phyloP scores from a whole-genome alignment of 148 eudicot species.

The Nyssa sinensis region DNA sequence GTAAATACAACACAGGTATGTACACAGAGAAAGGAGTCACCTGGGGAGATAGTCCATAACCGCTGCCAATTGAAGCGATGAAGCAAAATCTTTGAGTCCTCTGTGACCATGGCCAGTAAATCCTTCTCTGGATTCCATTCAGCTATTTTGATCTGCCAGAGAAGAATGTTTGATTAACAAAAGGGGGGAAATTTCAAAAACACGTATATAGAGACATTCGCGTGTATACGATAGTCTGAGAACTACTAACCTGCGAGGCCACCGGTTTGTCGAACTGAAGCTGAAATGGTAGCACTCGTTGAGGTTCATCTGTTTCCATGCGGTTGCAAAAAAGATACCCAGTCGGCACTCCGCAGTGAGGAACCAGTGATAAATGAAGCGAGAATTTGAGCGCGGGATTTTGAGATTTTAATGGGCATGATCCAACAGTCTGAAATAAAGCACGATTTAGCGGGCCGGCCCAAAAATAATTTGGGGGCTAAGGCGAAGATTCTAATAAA shows the following conservation, averaged over 20 bases:
- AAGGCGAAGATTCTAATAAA: too few relatives aligned
- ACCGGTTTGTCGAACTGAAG: slow-evolving; percentile 93
- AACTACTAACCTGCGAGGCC: slow-evolving; percentile 64
- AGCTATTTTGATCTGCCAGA: slow-evolving; percentile 63
- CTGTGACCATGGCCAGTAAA: slow-evolving; percentile 98
- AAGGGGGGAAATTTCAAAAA: background rate
- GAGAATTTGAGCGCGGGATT: background rate
- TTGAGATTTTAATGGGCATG: background rate
- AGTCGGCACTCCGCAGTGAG: too few relatives aligned
- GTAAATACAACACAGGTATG: background rate
- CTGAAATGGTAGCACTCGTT: slow-evolving; percentile 78
- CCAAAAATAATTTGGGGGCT: too few relatives aligned
- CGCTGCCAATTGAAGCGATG: slow-evolving; percentile 99
- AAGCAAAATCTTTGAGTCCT: slow-evolving; percentile 79
- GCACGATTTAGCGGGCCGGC: too few relatives aligned
- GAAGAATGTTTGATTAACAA: slow-evolving; percentile 1
- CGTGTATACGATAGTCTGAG: background rate
- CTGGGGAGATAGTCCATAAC: slow-evolving; percentile 86
- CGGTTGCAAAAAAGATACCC: too few relatives aligned
- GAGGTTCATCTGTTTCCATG: slow-evolving; percentile 69
- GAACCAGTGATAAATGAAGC: too few relatives aligned
- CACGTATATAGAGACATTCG: background rate
- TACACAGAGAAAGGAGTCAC: slow-evolving; percentile 27
- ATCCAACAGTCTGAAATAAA: too few relatives aligned
- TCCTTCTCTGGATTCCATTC: slow-evolving; percentile 99